Conservation (phyloP, 805 yeast genomes). For the Ogataea chonburiensis region DNA sequence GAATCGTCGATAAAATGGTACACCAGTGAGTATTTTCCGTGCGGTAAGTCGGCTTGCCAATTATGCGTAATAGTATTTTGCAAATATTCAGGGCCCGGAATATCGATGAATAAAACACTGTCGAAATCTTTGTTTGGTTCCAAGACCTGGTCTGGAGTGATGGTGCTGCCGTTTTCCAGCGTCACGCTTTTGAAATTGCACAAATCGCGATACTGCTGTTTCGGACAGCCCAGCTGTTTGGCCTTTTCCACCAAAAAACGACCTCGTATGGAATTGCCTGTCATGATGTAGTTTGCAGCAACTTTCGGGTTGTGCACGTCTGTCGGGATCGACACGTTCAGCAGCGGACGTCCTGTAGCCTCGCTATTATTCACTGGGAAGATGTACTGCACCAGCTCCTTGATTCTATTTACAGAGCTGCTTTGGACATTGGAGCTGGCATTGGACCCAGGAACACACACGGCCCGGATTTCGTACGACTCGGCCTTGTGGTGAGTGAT, state of each 20-base stretch:
- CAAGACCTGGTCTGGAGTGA: slow-evolving; percentile 71
- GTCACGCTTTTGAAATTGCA: slow-evolving; percentile 59
- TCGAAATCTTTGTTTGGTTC: slow-evolving; percentile 58
- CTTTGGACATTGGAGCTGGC: not conserved
- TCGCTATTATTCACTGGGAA: slow-evolving; percentile 26
- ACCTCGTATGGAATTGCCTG: slow-evolving; percentile 70
- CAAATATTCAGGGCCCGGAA: slow-evolving; percentile 56
- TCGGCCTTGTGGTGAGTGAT: slow-evolving; percentile 10
- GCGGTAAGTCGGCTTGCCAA: slow-evolving; percentile 22
- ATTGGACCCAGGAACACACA: slow-evolving; percentile 17
- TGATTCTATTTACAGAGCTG: slow-evolving; percentile 12
- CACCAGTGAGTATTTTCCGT: slow-evolving; percentile 42
- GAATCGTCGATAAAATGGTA: slow-evolving; percentile 77
- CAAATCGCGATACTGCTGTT: slow-evolving; percentile 55
- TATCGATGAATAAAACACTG: slow-evolving; percentile 67
- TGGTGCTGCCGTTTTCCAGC: slow-evolving; percentile 54
- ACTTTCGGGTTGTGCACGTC: slow-evolving; percentile 28
- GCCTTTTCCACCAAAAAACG: slow-evolving; percentile 71
- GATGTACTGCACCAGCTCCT: slow-evolving; percentile 21
- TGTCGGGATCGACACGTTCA: slow-evolving; percentile 27
- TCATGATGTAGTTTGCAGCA: slow-evolving; percentile 67
- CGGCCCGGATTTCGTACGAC: slow-evolving; percentile 22
- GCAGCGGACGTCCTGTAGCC: no score
- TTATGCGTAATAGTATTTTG: slow-evolving; percentile 27
- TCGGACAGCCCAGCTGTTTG: slow-evolving; percentile 61